phyloP scores from a whole-genome alignment of 176 grass and related monocot species.

The Oryza coarctata region DNA sequence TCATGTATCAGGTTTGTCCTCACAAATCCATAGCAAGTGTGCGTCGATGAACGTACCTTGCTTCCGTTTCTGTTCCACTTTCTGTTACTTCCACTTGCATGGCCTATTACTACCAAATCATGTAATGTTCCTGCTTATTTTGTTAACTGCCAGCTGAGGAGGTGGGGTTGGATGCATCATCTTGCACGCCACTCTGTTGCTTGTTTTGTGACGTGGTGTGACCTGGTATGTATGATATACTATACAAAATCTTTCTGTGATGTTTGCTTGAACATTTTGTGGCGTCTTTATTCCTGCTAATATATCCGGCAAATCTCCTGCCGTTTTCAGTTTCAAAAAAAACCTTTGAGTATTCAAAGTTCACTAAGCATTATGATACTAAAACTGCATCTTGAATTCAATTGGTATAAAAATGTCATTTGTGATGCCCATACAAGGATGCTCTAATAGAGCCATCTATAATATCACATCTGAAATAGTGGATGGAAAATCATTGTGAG shows the following conservation, averaged over 20 bases:
- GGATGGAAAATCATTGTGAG: not conserved
- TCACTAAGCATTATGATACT: not conserved
- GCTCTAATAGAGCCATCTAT: not conserved
- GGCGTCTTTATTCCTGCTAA: no score
- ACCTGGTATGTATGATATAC: conserved; percentile 56
- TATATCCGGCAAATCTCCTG: no score
- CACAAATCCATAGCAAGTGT: not conserved
- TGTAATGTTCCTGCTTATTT: conserved; percentile 8
- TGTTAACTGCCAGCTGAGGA: conserved; percentile 52
- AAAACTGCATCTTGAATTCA: not conserved
- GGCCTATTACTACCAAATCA: not conserved
- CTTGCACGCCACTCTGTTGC: conserved; percentile 95
- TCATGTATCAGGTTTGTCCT: conserved; percentile 83
- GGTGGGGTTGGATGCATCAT: conserved; percentile 97
- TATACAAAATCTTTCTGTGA: not conserved
- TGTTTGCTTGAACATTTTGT: not conserved
- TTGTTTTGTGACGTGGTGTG: conserved; percentile 88
- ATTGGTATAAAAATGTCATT: not conserved
- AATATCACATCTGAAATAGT: not conserved
- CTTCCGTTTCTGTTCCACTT: not conserved
- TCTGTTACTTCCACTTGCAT: conserved; percentile 1
- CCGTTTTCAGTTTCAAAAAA: no score
- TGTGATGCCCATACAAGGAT: not conserved
- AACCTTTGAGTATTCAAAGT: not conserved
- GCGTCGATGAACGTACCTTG: not conserved